Conservation (phyloP, 2,329 filamentous ascomycete species). For the Alternaria tenuissima region DNA sequence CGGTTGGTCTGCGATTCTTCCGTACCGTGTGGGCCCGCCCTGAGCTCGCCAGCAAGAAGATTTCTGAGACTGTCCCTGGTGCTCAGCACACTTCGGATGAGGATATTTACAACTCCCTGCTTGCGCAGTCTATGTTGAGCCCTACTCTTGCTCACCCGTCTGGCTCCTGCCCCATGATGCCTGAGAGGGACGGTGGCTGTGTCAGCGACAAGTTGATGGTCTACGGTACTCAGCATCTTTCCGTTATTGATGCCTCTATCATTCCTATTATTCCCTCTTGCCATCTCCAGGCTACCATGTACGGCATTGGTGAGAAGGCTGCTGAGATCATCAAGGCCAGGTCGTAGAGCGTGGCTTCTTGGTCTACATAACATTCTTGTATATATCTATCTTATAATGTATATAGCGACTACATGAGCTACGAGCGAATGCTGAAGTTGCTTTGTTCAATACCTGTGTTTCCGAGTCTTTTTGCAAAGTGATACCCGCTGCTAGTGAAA, state of each 20-base stretch:
- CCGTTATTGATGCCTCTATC: conserved; percentile 43
- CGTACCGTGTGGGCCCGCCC: conserved; percentile 42
- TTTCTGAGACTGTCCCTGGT: conserved; percentile 35
- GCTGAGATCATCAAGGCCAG: conserved; percentile 44
- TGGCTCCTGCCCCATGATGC: conserved; percentile 43
- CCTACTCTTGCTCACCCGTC: conserved; percentile 44
- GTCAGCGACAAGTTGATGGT: conserved; percentile 37
- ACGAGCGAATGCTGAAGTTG: not conserved
- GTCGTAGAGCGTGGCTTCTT: not conserved
- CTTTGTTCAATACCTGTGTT: not conserved
- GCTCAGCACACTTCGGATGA: conserved; percentile 33
- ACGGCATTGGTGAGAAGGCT: conserved; percentile 47
- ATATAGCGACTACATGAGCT: not conserved
- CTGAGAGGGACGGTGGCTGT: conserved; percentile 37
- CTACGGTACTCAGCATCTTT: conserved; percentile 39
- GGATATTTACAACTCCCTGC: conserved; percentile 31
- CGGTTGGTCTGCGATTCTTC: conserved; percentile 45
- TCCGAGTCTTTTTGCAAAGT: not conserved
- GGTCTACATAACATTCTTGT: not conserved
- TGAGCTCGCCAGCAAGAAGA: conserved; percentile 32
- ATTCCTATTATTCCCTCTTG: conserved; percentile 42
- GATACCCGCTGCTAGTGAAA: not conserved
- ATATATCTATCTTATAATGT: conserved; percentile 6
- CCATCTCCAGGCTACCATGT: conserved; percentile 44
- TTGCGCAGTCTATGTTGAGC: conserved; percentile 27